Conservation (phyloP, 2,329 filamentous ascomycete species). For the Fusarium acutatum region DNA sequence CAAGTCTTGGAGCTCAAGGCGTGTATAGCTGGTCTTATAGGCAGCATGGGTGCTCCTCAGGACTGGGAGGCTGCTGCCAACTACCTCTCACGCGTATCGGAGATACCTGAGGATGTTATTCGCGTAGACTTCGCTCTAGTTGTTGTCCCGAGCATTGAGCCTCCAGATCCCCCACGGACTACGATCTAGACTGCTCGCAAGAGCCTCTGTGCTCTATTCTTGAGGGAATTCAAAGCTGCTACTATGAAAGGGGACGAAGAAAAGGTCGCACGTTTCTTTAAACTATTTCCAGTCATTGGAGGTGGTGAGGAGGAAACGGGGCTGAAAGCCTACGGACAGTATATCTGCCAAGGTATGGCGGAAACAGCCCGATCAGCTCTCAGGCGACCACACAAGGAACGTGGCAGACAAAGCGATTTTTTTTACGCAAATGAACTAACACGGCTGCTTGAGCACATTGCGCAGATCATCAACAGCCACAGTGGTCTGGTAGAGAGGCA, state of each 20-base stretch:
- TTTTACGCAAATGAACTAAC: background rate
- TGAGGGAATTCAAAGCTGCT: background rate
- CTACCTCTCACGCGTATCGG: background rate
- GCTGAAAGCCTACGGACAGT: background rate
- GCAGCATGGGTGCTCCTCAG: background rate
- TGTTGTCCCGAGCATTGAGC: background rate
- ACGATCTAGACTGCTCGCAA: background rate
- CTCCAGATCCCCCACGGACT: background rate
- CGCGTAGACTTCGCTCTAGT: background rate
- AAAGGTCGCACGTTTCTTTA: background rate
- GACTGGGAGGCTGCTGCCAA: background rate
- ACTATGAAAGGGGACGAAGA: background rate
- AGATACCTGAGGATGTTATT: background rate
- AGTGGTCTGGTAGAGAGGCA: background rate
- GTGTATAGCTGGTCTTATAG: background rate
- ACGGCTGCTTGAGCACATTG: background rate
- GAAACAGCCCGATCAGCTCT: background rate
- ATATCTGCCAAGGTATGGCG: background rate
- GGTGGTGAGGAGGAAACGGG: background rate
- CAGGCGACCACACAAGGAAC: accelerated
- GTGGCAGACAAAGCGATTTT: background rate
- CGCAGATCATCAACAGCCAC: background rate
- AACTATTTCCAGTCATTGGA: background rate
- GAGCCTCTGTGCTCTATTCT: background rate
- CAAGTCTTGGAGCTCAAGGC: background rate